A percentile compares a stretch with the other conserved stretches of the same genome.
Conservation (phyloP, 495 filamentous ascomycete genomes). For the Penicilliopsis zonata region DNA sequence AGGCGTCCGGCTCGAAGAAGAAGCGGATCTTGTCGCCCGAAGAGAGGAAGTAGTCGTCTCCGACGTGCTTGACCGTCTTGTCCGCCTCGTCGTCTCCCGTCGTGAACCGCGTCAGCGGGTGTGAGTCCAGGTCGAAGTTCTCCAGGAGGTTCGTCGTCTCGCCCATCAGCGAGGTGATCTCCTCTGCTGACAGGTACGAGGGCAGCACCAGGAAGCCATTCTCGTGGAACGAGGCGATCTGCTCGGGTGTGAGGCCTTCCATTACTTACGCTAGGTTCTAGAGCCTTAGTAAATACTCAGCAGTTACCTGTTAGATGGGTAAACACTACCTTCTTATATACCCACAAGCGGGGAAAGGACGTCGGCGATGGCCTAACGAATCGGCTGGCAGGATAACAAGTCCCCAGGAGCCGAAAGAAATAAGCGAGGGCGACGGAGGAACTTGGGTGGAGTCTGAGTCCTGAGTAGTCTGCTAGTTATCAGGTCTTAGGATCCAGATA, state of each 20-base stretch:
- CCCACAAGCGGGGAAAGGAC: no score
- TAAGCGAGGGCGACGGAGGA: no score
- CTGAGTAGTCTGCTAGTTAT: no score
- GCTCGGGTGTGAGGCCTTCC: constrained; percentile 58
- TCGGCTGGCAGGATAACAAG: no score
- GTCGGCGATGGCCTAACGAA: no score
- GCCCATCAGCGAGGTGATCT: constrained; percentile 53
- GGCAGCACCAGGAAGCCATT: constrained; percentile 91
- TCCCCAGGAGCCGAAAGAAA: no score
- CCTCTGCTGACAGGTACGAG: constrained; percentile 51
- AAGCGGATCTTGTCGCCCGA: constrained; percentile 86
- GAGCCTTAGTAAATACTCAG: no score
- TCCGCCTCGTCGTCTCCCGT: constrained; percentile 53
- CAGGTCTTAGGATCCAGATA: no score
- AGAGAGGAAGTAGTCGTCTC: constrained; percentile 87
- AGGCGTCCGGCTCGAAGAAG: constrained; percentile 84
- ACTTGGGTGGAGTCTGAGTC: no score
- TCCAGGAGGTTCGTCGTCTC: constrained; percentile 67
- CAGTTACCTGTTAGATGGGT: no score
- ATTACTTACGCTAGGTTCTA: no score
- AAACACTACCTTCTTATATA: no score
- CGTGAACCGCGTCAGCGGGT: constrained; percentile 88
- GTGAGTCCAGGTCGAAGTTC: constrained; percentile 59
- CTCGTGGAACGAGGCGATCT: constrained; percentile 58
- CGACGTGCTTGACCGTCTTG: constrained; percentile 52